phyloP scores from a whole-genome alignment of 768 basidiomycete genomes.

The Dendrothele bispora region DNA sequence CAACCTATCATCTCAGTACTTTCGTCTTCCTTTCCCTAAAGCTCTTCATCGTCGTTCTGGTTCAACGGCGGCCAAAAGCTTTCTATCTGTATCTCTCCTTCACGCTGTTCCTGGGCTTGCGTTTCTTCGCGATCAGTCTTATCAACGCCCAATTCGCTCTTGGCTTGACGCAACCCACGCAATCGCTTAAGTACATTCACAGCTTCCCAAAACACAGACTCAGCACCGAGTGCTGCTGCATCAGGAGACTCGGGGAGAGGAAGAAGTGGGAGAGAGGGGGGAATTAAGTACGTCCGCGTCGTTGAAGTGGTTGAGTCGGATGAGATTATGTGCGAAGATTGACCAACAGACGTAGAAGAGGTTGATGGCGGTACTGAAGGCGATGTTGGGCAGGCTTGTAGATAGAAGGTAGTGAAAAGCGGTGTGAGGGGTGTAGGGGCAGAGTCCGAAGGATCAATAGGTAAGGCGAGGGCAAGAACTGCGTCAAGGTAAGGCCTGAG shows the following conservation, averaged over 20 bases:
- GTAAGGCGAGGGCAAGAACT: neutral
- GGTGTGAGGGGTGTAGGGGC: neutral
- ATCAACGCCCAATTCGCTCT: too few relatives aligned
- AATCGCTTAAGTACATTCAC: constrained; percentile 24
- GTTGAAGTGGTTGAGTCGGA: neutral
- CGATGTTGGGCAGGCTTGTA: neutral
- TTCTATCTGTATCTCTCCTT: neutral
- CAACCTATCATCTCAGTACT: neutral
- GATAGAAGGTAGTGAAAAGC: constrained; percentile 1
- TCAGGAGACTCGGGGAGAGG: constrained; percentile 57
- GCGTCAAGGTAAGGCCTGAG: constrained; percentile 6
- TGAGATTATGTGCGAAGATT: neutral
- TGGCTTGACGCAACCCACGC: neutral
- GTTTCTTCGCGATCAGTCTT: neutral
- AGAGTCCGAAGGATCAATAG: neutral
- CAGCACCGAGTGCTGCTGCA: constrained; percentile 54
- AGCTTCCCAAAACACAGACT: constrained; percentile 54
- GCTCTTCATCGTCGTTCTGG: constrained; percentile 1
- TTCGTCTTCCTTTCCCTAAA: neutral
- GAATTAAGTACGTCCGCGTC: constrained; percentile 7
- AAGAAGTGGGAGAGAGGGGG: constrained; percentile 25
- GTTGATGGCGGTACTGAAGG: neutral
- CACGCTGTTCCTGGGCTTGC: neutral
- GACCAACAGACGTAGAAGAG: neutral
- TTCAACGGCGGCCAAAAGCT: constrained; percentile 6